Base-by-base conservation (phyloP, 1,284 basidiomycete genomes). In the Caloboletus firmus region DNA sequence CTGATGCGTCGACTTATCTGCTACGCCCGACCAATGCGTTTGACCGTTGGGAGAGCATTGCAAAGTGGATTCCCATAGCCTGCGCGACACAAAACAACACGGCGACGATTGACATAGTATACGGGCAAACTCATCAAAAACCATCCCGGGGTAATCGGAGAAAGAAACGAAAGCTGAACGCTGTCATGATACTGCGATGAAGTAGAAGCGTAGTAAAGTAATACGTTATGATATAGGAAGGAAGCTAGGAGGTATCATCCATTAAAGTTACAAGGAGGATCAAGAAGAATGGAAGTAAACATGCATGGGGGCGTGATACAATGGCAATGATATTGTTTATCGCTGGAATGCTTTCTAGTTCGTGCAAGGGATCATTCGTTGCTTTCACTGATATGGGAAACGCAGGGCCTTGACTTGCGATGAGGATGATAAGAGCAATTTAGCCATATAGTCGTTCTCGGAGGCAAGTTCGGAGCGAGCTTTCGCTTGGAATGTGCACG, bases 281-380 rank as follows among this genome's bases (percentile, higher is more conserved):
- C 45, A 49, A 51, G 40, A 61, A 51, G 20, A 36, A 30, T 17
- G 11, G 1, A 48, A 35, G 36, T 28, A 45, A 26, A 53, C 30
- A 54, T 69, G 69, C 54, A 64, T 64, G 59, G 39, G 18, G 41
- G 40, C 45, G 40, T 64, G 59, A 57, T 70, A 65, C 65, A 63
- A 48, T 64, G 57, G 59, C 39, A 43, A 49, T 63, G 62, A 54
- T 71, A 67, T 63, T 55, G 18, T 51, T 51, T 24, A 39, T 58
- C 47, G 40, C 66, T 62, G 39, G 61, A 47, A 68, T 66, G 65
- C 35, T 42, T 55, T 69, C 63, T 61, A 66, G 51, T 66, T 68
- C 55, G 52, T 66, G 65, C 56, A 52, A 49, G 57, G 39, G 65
- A 67, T 56, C 45, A 34, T 63, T 56, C 48, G 42, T 59, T 54